These are phyloP conservation scores for Aspergillus pseudoviridinutans DNA, from an alignment of 2,329 filamentous ascomycete genomes.

Conservation along the genomic window DNA sequence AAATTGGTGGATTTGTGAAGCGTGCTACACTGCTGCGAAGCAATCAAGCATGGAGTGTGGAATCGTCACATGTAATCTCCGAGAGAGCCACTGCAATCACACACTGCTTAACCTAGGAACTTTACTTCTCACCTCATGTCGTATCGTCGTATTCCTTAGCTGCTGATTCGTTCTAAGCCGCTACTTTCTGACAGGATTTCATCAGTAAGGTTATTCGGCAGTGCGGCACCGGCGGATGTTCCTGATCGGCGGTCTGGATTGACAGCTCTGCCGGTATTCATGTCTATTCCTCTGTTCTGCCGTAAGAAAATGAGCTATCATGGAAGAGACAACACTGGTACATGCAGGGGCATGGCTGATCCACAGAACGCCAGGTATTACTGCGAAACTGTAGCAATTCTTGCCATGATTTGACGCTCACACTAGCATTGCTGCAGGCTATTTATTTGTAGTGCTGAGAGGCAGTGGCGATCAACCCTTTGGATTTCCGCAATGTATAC, in stretches of 20 bases:
- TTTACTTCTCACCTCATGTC: no score
- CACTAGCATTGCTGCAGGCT: no score
- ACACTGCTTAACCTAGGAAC: background rate
- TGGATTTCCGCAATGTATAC: no score
- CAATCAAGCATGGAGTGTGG: no score
- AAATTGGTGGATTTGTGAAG: background rate
- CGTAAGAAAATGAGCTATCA: background rate
- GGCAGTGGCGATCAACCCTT: no score
- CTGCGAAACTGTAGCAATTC: no score
- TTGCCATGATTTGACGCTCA: no score
- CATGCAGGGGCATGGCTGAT: no score
- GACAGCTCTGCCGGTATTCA: background rate
- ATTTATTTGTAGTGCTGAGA: no score
- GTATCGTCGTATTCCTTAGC: background rate
- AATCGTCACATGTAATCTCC: background rate
- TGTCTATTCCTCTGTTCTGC: background rate
- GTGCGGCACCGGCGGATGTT: constrained; percentile 6
- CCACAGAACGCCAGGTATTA: no score
- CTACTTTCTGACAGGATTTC: background rate
- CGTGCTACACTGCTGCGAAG: no score
- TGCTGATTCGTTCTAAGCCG: background rate
- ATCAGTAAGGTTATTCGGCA: background rate
- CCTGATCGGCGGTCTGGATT: constrained; percentile 3
- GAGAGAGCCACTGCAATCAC: background rate
- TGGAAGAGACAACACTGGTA: no score